Evolutionary conservation across 2,329 filamentous ascomycete species (phyloP), one percentile per base, ranked within the genome.

Genomic region (Fusarium annulatum): DNA sequence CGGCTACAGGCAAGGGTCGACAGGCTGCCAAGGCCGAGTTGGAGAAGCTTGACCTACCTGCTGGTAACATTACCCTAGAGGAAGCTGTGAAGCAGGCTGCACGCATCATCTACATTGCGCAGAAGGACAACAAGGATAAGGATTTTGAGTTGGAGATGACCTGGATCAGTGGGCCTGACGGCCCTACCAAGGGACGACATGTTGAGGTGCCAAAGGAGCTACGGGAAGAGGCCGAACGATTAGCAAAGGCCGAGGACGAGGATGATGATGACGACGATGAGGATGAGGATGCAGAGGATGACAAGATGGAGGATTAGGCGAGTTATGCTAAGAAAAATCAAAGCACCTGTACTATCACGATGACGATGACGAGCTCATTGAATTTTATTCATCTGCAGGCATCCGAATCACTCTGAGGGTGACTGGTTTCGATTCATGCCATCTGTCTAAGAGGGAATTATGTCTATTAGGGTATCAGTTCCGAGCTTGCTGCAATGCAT

Each of bases 41-140:
- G 70, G 96, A 99, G 89, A 99, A 99, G 89, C 89, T 99, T 67
- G 94, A 98, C 82, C 90, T 99, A 66, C 88, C 91, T 61, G 92
- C 91, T 16, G 93, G 91, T 62, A 92, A 88, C 56, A 88, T 98
- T 61, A 93, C 92, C 71, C 87, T 99, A 67, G 87, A 93, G 80
- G 92, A 98, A 80, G 96, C 93, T 57, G 94, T 99, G 80, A 98
- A 97, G 88, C 94, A 98, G 87, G 96, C 96, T 39, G 96, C 96
- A 64, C 88, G 95, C 71, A 99, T 99, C 84, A 98, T 99, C 84
- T 97, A 98, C 83, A 91, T 97, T 69, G 95, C 96, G 55, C 96
- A 99, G 82, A 96, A 98, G 83, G 96, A 99, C 84, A 98, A 96
- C 88, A 98, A 98, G 87, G 96, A 98, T 86, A 99, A 99, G 88